phyloP scores from a whole-genome alignment of 225 moss, liverwort and hornwort species.

The Sphagnum contortum region DNA sequence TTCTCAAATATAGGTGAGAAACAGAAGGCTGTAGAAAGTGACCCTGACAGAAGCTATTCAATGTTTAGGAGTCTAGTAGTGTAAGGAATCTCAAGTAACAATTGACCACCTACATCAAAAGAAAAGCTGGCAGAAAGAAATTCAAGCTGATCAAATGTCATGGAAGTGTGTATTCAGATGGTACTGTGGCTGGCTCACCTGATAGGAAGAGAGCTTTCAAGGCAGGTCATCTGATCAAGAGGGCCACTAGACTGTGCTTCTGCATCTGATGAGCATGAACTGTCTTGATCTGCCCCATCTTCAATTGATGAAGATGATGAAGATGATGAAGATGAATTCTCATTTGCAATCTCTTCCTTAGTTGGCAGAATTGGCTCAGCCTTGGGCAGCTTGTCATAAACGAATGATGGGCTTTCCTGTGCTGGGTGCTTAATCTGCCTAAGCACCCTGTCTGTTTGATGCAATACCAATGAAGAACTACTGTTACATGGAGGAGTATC shows the following conservation, averaged over 20 bases:
- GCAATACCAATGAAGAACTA: too few relatives aligned
- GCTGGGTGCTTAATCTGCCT: too few relatives aligned
- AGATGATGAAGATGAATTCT: constrained; percentile 12
- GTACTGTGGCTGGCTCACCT: constrained; percentile 32
- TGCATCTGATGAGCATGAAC: constrained; percentile 59
- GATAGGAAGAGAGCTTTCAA: constrained; percentile 74
- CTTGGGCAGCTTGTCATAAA: too few relatives aligned
- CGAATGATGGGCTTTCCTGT: too few relatives aligned
- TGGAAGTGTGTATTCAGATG: background rate
- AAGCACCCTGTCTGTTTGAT: too few relatives aligned
- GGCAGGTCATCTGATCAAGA: constrained; percentile 40
- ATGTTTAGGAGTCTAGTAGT: background rate
- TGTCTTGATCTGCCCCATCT: constrained; percentile 58
- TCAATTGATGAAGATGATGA: constrained; percentile 81
- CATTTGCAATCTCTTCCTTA: too few relatives aligned
- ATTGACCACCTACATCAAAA: too few relatives aligned
- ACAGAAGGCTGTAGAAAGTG: background rate
- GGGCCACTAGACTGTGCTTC: constrained; percentile 84
- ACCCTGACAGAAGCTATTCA: too few relatives aligned
- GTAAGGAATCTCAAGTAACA: too few relatives aligned
- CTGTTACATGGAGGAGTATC: too few relatives aligned
- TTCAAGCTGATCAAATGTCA: background rate
- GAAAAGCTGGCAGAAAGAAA: too few relatives aligned
- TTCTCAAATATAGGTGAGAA: background rate
- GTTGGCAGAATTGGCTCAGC: too few relatives aligned